Percentiles rank a stretch among this genome's conserved stretches.
Evolutionary conservation across 805 yeast genomes (phyloP).

Genomic region (Starmerella khaoyaiensis): DNA sequence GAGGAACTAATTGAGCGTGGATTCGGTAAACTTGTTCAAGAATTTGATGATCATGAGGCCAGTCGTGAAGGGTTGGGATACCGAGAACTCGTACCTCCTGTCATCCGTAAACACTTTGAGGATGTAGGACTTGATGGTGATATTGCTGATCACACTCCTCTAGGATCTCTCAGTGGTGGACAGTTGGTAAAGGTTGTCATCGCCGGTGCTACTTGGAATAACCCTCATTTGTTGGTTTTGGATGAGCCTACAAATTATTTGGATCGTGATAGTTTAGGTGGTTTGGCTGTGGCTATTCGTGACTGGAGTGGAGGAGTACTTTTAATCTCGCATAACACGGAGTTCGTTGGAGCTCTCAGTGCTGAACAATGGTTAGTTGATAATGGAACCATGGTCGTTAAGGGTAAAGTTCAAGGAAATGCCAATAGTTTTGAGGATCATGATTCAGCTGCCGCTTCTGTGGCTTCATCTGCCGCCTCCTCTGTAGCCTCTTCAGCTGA

Average conservation of each 20-base stretch:
- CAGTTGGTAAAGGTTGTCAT: constrained; percentile 95
- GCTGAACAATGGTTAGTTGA: constrained; percentile 98
- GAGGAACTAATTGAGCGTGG: constrained; percentile 73
- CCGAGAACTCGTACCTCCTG: constrained; percentile 84
- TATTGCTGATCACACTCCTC: constrained; percentile 94
- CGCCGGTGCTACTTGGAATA: constrained; percentile 99
- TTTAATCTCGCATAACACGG: constrained; percentile 95
- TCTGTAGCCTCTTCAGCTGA: constrained; percentile 38
- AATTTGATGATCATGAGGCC: constrained; percentile 97
- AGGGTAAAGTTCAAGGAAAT: constrained; percentile 62
- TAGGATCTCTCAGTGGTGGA: constrained; percentile 95
- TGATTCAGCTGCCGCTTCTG: constrained; percentile 39
- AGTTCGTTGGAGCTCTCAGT: constrained; percentile 91
- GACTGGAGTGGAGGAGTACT: constrained; percentile 98
- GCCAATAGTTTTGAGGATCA: constrained; percentile 64
- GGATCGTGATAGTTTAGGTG: constrained; percentile 96
- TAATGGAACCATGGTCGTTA: constrained; percentile 76
- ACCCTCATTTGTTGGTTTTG: constrained; percentile 87
- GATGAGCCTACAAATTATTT: constrained; percentile 98
- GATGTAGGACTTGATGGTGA: constrained; percentile 96
- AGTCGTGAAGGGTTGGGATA: constrained; percentile 98
- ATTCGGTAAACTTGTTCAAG: constrained; percentile 80
- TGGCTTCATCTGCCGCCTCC: constrained; percentile 23
- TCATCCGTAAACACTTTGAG: constrained; percentile 90
- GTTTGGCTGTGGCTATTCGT: constrained; percentile 91